Evolutionary conservation across 768 basidiomycete genomes (phyloP).

Genomic region (Lenzites betulinus): DNA sequence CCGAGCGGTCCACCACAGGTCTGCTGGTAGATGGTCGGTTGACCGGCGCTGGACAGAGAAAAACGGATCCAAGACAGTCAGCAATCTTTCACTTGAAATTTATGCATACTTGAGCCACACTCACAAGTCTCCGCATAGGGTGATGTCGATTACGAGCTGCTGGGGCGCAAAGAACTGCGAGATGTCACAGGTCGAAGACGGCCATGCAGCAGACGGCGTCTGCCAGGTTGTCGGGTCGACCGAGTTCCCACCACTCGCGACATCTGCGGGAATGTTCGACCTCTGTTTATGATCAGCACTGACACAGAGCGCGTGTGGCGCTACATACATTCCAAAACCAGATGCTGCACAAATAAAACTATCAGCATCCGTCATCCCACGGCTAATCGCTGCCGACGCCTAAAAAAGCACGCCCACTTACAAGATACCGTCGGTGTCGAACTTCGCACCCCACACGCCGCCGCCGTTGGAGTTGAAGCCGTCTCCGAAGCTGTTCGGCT

Average conservation of each 20-base stretch:
- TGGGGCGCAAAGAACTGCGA: conserved; percentile 48
- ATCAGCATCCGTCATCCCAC: not conserved
- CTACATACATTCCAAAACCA: conserved; percentile 50
- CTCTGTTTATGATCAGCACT: conserved; percentile 32
- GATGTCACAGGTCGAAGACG: conserved; percentile 42
- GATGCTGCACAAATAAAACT: conserved; percentile 34
- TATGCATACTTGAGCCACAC: too few species aligned
- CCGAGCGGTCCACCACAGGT: conserved; percentile 40
- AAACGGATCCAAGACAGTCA: not conserved
- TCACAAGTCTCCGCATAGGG: conserved; percentile 55
- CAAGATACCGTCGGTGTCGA: conserved; percentile 56
- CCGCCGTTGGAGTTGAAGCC: conserved; percentile 50
- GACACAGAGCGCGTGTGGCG: not conserved
- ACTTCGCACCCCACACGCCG: conserved; percentile 68
- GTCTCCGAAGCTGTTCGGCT: conserved; percentile 40
- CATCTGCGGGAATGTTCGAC: conserved; percentile 37
- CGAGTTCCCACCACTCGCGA: conserved; percentile 34
- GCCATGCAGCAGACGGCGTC: conserved; percentile 46
- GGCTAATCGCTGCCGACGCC: not conserved
- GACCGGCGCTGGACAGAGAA: conserved; percentile 48
- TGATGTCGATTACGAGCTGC: conserved; percentile 57
- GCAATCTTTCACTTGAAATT: too few species aligned
- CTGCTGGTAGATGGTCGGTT: conserved; percentile 43
- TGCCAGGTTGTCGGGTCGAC: conserved; percentile 47
- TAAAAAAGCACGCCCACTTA: conserved; percentile 25